These are phyloP conservation scores for Tolypocladium endophyticum DNA, from an alignment of 2,329 filamentous ascomycete genomes.

Conservation along the genomic window DNA sequence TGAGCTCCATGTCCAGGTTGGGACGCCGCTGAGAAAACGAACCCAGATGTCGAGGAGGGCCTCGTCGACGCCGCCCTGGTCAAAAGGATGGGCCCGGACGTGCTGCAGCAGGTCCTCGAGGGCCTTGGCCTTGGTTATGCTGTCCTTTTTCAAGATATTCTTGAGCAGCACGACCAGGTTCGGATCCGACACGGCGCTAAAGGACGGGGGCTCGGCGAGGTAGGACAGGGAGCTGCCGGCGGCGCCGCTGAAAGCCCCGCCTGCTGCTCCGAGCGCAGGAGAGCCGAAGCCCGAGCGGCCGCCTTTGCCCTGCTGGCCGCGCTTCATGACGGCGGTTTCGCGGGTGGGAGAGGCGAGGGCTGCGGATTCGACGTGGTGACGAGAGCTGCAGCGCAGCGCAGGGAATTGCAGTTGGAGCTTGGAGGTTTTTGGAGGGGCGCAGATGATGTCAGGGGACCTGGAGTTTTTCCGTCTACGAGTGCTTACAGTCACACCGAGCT, in stretches of 20 bases:
- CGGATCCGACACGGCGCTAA: slow-evolving; percentile 65
- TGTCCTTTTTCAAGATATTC: slow-evolving; percentile 85
- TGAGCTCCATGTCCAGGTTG: background rate
- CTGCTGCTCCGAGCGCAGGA: background rate
- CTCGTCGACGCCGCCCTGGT: slow-evolving; percentile 59
- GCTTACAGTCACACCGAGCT: background rate
- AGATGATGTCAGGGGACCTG: background rate
- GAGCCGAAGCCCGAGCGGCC: background rate
- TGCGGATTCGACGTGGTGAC: background rate
- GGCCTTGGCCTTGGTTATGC: slow-evolving; percentile 81
- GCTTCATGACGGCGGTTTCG: slow-evolving; percentile 1
- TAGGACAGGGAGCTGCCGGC: slow-evolving; percentile 60
- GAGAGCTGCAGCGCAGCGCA: background rate
- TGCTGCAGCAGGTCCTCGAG: slow-evolving; percentile 72
- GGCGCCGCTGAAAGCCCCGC: slow-evolving; percentile 22
- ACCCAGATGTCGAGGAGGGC: slow-evolving; percentile 84
- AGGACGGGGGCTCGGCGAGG: slow-evolving; percentile 73
- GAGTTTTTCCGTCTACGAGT: background rate
- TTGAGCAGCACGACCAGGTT: slow-evolving; percentile 86
- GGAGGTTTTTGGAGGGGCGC: background rate
- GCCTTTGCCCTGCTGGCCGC: slow-evolving; percentile 1
- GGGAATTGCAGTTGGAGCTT: background rate
- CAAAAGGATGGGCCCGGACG: slow-evolving; percentile 42
- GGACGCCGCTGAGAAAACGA: slow-evolving; percentile 4
- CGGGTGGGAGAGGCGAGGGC: background rate